phyloP scores from a whole-genome alignment of 441 rosid species.

The Flueggea neowawraea region DNA sequence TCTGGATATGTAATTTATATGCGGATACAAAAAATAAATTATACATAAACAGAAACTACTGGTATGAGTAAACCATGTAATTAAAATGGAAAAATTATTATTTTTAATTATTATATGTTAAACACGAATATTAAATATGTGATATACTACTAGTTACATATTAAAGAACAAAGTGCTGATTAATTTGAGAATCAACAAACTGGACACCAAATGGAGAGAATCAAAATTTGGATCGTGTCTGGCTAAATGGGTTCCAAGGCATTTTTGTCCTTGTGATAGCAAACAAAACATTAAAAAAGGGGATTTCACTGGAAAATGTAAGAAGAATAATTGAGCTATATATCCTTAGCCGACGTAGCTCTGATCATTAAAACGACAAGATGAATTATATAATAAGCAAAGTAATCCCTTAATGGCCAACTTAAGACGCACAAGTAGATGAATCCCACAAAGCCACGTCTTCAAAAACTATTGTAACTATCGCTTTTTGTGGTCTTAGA shows the following conservation, averaged over 20 bases:
- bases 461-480: conserved; percentile 2
- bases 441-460: conserved; percentile 47
- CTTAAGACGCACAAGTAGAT: conserved; percentile 13
- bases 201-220: neutral
- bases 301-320: no score
- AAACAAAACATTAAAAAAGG: conserved; percentile 1
- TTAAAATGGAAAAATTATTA: no score
- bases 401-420: conserved; percentile 20
- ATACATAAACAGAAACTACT: no score
- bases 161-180: no score
- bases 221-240: conserved; percentile 11
- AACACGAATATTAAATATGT: no score
- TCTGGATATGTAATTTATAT: no score
- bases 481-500: conserved; percentile 39
- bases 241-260: conserved; percentile 15
- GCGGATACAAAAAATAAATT: no score
- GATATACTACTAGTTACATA: no score
- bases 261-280: conserved; percentile 21
- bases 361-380: conserved; percentile 23
- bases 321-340: no score
- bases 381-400: conserved; percentile 2
- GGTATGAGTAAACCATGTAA: no score
- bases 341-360: neutral
- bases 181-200: no score
- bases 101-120: no score